phyloP scores from a whole-genome alignment of 2,329 filamentous ascomycete genomes.

The Penicillium sp. region DNA sequence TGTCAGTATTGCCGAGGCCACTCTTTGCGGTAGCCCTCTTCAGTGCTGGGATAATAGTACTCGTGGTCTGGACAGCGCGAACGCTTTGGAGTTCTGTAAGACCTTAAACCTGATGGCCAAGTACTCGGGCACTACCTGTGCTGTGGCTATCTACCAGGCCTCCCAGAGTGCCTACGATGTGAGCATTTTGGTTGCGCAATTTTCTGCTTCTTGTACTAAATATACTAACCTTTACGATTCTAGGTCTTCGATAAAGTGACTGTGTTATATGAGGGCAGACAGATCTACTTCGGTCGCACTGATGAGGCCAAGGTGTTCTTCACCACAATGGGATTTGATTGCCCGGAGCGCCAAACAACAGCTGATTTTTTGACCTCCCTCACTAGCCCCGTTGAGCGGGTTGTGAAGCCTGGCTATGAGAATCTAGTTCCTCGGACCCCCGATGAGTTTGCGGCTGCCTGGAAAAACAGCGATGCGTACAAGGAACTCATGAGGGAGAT shows the following conservation, averaged over 20 bases:
- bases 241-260: conserved; percentile 65
- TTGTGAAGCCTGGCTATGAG: conserved; percentile 58
- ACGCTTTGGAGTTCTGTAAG: conserved; percentile 55
- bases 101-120: conserved; percentile 50
- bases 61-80: conserved; percentile 19
- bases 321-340: conserved; percentile 65
- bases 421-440: conserved; percentile 62
- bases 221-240: background rate
- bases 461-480: conserved; percentile 53
- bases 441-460: conserved; percentile 62
- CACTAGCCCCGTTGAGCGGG: conserved; percentile 62
- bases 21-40: no score
- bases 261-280: conserved; percentile 69
- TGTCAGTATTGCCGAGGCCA: no score
- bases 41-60: no score
- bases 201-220: no score
- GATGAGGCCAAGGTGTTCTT: conserved; percentile 62
- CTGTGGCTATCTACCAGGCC: conserved; percentile 55
- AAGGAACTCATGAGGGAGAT: conserved; percentile 40
- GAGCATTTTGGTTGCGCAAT: no score
- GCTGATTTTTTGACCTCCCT: conserved; percentile 67
- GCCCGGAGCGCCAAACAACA: conserved; percentile 61
- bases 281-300: conserved; percentile 71
- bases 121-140: conserved; percentile 47
- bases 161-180: conserved; percentile 48